Conservation (phyloP, 2,329 filamentous ascomycete genomes). For the Alternaria sp. region DNA sequence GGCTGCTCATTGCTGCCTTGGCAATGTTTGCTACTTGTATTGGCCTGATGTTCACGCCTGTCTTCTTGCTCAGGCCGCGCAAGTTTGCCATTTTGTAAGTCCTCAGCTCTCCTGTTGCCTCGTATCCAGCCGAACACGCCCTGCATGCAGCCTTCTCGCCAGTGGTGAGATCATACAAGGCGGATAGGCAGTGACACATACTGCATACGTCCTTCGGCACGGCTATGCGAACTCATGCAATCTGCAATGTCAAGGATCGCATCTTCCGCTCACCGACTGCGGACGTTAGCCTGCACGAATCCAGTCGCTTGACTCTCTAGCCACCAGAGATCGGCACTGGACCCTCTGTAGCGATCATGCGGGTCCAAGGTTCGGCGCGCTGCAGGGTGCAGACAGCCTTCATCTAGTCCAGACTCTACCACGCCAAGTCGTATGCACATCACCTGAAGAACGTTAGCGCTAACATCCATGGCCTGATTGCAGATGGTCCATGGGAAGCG, state of each 20-base stretch:
- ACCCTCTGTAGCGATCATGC: constrained; percentile 50
- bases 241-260: constrained; percentile 24
- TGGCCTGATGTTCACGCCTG: constrained; percentile 74
- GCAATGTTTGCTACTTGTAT: constrained; percentile 95
- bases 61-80: constrained; percentile 78
- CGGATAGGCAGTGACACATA: constrained; percentile 36
- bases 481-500: constrained; percentile 94
- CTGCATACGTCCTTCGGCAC: constrained; percentile 29
- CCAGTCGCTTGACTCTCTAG: constrained; percentile 42
- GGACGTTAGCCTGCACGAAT: constrained; percentile 26
- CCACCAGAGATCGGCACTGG: constrained; percentile 44
- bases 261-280: constrained; percentile 17
- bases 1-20: constrained; percentile 56
- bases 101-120: constrained; percentile 24
- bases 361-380: constrained; percentile 47
- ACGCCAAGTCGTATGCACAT: constrained; percentile 31
- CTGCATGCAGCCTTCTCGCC: constrained; percentile 24
- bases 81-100: constrained; percentile 99
- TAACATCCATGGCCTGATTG: constrained; percentile 44
- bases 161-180: constrained; percentile 23
- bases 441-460: constrained; percentile 36
- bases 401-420: constrained; percentile 38
- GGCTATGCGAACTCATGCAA: constrained; percentile 43
- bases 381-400: constrained; percentile 41
- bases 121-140: constrained; percentile 17